Percentiles rank a stretch among this genome's conserved stretches.
These are phyloP conservation scores for Boeremia exigua DNA, from an alignment of 2,329 filamentous ascomycete species.

Conservation along the genomic window DNA sequence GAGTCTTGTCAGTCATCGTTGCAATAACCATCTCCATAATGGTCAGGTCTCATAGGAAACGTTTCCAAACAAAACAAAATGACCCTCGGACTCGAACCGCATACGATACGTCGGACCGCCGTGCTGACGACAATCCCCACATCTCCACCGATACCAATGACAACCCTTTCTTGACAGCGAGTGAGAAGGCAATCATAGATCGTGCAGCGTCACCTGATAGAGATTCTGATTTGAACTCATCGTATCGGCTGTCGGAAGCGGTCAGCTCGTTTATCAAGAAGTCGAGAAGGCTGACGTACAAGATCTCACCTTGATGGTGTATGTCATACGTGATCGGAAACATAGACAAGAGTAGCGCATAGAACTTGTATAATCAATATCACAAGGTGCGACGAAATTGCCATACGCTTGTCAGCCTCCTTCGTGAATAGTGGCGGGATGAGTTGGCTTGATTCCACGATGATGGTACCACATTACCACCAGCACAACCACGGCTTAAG, in stretches of 20 bases:
- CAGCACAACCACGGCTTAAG: too few relatives aligned
- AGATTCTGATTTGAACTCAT: neutral
- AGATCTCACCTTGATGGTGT: slow-evolving; percentile 13
- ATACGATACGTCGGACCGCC: neutral
- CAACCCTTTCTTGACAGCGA: slow-evolving; percentile 15
- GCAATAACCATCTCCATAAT: slow-evolving; percentile 1
- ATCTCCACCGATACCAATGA: neutral
- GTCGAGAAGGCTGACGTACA: slow-evolving; percentile 11
- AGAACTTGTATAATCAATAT: too few relatives aligned
- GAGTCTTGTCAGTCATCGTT: slow-evolving; percentile 3
- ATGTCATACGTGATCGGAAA: too few relatives aligned
- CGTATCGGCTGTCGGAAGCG: neutral
- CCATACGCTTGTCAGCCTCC: too few relatives aligned
- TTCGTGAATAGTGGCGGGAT: too few relatives aligned
- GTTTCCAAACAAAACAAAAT: neutral
- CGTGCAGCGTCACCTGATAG: neutral
- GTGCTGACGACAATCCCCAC: slow-evolving; percentile 1
- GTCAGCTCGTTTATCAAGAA: slow-evolving; percentile 12
- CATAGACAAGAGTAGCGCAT: too few relatives aligned
- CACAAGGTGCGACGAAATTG: too few relatives aligned
- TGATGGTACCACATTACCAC: too few relatives aligned
- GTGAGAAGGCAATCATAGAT: slow-evolving; percentile 10
- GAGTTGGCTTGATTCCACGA: too few relatives aligned
- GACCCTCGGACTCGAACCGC: neutral
- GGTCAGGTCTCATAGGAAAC: slow-evolving; percentile 1